phyloP scores from a whole-genome alignment of 306 rosid species.

The Rubus idaeus region DNA sequence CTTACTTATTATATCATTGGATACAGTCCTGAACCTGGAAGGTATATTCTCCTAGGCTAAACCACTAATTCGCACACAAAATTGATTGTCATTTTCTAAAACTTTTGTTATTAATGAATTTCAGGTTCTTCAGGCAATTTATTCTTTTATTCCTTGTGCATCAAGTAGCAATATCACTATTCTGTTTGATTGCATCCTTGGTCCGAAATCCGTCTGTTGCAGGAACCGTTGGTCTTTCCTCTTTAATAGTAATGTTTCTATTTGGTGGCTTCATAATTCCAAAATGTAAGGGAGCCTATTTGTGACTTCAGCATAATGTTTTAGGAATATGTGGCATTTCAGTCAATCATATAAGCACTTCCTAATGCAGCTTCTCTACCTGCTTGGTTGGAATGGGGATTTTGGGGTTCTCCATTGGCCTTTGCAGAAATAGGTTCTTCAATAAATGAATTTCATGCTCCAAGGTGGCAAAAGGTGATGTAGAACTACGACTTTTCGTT shows the following conservation, averaged over 20 bases:
- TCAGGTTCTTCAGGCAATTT: conserved; percentile 57
- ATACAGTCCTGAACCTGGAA: conserved; percentile 54
- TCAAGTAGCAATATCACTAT: conserved; percentile 46
- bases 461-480: conserved; percentile 58
- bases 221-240: conserved; percentile 29
- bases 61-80: neutral
- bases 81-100: neutral
- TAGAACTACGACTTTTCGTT: neutral
- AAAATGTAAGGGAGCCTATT: conserved; percentile 31
- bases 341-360: neutral
- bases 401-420: conserved; percentile 66
- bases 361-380: conserved; percentile 52
- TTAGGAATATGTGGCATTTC: neutral
- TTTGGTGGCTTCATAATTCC: conserved; percentile 59
- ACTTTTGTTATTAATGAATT: conserved; percentile 7
- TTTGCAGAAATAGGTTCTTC: conserved; percentile 50
- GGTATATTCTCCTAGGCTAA: conserved; percentile 25
- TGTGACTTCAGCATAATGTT: neutral
- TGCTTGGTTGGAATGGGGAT: conserved; percentile 56
- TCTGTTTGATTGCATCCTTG: conserved; percentile 49
- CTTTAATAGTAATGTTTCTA: conserved; percentile 27
- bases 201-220: conserved; percentile 44
- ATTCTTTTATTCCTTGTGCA: conserved; percentile 46
- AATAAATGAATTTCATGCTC: conserved; percentile 54
- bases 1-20: conserved; percentile 58